Percentiles rank a stretch among this genome's conserved stretches.
Evolutionary conservation across 257 asterid genomes (phyloP).

Genomic region (Solanum sitiens): DNA sequence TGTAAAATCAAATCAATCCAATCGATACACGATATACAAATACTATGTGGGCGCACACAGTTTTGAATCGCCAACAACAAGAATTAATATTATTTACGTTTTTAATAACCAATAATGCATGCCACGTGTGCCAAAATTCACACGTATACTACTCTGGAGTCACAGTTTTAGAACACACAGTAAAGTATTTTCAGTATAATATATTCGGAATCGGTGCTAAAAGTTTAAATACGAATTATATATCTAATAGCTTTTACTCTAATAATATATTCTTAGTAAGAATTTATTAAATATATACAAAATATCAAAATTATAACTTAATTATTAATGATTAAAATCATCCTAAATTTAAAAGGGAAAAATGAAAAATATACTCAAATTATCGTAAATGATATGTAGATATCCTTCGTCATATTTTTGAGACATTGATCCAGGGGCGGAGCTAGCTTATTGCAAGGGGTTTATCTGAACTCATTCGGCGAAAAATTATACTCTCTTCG

Average conservation of each 20-base stretch:
- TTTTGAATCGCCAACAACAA: not conserved
- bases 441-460: too few relatives aligned
- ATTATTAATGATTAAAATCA: not conserved
- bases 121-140: not conserved
- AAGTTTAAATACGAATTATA: too few relatives aligned
- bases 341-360: too few relatives aligned
- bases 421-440: fast-evolving
- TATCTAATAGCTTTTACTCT: too few relatives aligned
- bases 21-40: too few relatives aligned
- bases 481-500: too few relatives aligned
- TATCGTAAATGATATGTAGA: fast-evolving
- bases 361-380: fast-evolving
- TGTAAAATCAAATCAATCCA: fast-evolving
- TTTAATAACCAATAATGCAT: not conserved
- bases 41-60: not conserved
- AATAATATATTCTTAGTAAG: not conserved
- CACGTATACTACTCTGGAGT: not conserved
- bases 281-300: too few relatives aligned
- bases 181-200: not conserved
- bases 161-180: not conserved
- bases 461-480: too few relatives aligned
- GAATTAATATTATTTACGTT: not conserved
- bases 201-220: too few relatives aligned
- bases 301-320: not conserved
- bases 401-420: fast-evolving